A percentile compares a stretch with the other conserved stretches of the same genome.
Evolutionary conservation across 176 grass and related monocot species (phyloP).

Genomic region (Puccinellia tenuiflora): DNA sequence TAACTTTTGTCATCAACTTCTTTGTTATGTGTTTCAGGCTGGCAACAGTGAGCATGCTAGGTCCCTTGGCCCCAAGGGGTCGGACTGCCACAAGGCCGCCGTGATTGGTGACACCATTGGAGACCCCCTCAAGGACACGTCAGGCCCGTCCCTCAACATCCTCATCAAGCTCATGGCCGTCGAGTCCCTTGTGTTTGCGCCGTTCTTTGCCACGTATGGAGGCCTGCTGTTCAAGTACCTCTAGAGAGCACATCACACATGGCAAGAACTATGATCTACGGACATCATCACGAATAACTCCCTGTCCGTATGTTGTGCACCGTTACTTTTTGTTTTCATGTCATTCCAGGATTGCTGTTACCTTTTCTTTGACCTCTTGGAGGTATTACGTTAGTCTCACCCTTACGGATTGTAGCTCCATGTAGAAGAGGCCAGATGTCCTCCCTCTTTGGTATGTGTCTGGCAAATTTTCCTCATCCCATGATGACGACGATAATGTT

Average conservation of each 20-base stretch:
- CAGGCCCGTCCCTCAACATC: conserved; percentile 83
- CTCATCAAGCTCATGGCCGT: conserved; percentile 96
- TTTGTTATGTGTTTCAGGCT: conserved; percentile 34
- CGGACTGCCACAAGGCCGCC: conserved; percentile 86
- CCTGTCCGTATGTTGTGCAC: background rate
- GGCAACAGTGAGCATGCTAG: conserved; percentile 63
- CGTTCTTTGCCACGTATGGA: conserved; percentile 77
- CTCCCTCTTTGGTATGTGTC: background rate
- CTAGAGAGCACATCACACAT: conserved; percentile 17
- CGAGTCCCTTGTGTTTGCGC: conserved; percentile 77
- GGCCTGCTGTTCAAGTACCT: conserved; percentile 71
- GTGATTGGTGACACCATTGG: conserved; percentile 88
- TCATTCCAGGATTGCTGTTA: conserved; percentile 37
- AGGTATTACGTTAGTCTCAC: conserved; percentile 37
- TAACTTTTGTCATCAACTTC: background rate
- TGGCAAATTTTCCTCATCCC: conserved; percentile 44
- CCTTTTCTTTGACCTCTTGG: conserved; percentile 25
- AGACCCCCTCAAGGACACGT: conserved; percentile 91
- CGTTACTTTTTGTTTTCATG: conserved; percentile 36
- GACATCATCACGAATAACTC: conserved; percentile 44
- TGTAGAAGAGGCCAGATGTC: conserved; percentile 38
- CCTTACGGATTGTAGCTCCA: conserved; percentile 33
- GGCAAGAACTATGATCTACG: conserved; percentile 14
- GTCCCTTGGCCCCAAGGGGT: conserved; percentile 71
- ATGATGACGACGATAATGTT: conserved; percentile 57